phyloP scores from a whole-genome alignment of 768 basidiomycete genomes.

The Daedalea quercina region DNA sequence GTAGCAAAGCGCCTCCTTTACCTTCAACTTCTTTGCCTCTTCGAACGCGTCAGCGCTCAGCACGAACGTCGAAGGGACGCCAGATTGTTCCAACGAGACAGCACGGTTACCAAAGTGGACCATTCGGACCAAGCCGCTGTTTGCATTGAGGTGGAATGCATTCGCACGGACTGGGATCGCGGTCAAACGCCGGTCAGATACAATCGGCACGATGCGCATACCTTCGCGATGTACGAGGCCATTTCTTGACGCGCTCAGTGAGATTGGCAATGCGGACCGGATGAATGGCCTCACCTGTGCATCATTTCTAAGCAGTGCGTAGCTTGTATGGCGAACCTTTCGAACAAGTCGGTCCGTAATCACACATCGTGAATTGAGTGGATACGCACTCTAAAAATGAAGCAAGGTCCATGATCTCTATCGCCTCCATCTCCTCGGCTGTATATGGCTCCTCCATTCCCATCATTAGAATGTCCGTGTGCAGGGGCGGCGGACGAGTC shows the following conservation, averaged over 20 bases:
- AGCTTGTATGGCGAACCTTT: constrained; percentile 68
- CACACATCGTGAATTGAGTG: not conserved
- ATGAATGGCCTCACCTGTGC: constrained; percentile 38
- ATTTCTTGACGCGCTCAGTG: constrained; percentile 26
- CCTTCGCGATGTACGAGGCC: constrained; percentile 68
- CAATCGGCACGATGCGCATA: constrained; percentile 13
- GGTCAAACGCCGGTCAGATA: not conserved
- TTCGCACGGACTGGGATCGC: constrained; percentile 56
- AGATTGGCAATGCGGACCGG: not conserved
- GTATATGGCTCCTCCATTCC: constrained; percentile 38
- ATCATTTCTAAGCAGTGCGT: constrained; percentile 64
- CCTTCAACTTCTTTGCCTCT: constrained; percentile 58
- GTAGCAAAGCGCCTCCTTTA: constrained; percentile 72
- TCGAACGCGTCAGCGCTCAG: constrained; percentile 43
- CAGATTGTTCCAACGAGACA: constrained; percentile 62
- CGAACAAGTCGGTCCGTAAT: not conserved
- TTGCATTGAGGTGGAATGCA: constrained; percentile 66
- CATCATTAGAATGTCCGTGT: constrained; percentile 46
- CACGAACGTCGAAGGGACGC: constrained; percentile 66
- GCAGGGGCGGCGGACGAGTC: constrained; percentile 32
- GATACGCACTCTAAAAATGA: constrained; percentile 61
- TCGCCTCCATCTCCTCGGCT: constrained; percentile 48
- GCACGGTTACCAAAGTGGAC: constrained; percentile 74
- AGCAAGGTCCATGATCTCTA: constrained; percentile 72
- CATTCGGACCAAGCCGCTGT: constrained; percentile 61